Evolutionary conservation across 768 basidiomycete genomes (phyloP).

Genomic region (Russula emetica): DNA sequence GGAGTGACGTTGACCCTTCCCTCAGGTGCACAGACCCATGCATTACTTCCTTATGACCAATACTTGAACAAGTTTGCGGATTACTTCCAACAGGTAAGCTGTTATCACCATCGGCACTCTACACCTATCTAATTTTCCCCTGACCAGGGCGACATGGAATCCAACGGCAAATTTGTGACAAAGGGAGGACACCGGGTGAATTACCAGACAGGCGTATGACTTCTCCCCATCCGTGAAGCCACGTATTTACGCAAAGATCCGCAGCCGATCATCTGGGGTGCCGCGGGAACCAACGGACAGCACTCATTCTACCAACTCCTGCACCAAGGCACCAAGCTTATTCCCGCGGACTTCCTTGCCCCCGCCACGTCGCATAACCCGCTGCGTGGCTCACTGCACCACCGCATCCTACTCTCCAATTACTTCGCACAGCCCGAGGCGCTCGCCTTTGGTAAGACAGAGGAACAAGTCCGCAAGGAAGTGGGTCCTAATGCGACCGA

Average conservation of each 20-base stretch:
- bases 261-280: conserved; percentile 98
- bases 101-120: neutral
- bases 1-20: conserved; percentile 1
- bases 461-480: conserved; percentile 74
- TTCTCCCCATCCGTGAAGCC: neutral
- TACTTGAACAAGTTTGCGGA: conserved; percentile 99
- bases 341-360: conserved; percentile 90
- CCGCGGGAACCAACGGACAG: conserved; percentile 96
- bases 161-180: conserved; percentile 95
- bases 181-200: conserved; percentile 89
- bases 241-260: conserved; percentile 9
- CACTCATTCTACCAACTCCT: conserved; percentile 99
- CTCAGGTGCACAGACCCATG: conserved; percentile 86
- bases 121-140: neutral
- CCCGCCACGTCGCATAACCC: conserved; percentile 90
- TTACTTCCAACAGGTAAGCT: conserved; percentile 89
- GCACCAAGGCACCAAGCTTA: conserved; percentile 89
- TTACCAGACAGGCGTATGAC: conserved; percentile 91
- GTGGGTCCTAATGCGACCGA: conserved; percentile 68
- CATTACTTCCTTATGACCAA: conserved; percentile 95
- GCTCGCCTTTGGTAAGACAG: conserved; percentile 95
- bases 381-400: conserved; percentile 79
- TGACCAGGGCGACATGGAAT: conserved; percentile 92
- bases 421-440: conserved; percentile 99
- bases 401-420: conserved; percentile 95